Evolutionary conservation across 2,329 filamentous ascomycete species (phyloP).

Genomic region (Neophaeococcomyces aloes): DNA sequence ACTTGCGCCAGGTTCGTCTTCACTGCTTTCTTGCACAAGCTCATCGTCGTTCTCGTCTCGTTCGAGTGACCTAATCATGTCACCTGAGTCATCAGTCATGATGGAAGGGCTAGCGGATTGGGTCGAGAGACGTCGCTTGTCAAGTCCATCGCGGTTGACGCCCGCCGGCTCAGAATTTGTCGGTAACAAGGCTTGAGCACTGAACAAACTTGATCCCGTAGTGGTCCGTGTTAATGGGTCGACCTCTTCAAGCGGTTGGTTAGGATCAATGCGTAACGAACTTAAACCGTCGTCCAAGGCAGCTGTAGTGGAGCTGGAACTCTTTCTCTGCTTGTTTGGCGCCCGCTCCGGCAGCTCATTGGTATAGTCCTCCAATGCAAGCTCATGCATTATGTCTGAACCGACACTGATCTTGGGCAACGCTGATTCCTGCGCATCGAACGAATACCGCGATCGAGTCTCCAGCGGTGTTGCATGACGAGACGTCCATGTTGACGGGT

Average conservation of each 20-base stretch:
- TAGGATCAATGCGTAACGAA: slow-evolving; percentile 22
- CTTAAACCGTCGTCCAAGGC: slow-evolving; percentile 34
- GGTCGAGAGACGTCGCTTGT: slow-evolving; percentile 14
- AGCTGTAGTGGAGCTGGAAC: slow-evolving; percentile 36
- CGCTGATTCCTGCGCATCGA: slow-evolving; percentile 23
- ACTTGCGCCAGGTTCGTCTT: slow-evolving; percentile 10
- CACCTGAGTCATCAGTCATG: slow-evolving; percentile 30
- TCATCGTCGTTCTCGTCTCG: slow-evolving; percentile 59
- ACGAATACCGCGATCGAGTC: slow-evolving; percentile 24
- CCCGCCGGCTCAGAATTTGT: slow-evolving; percentile 7
- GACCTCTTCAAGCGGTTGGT: not conserved
- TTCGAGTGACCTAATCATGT: slow-evolving; percentile 44
- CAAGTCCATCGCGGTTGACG: slow-evolving; percentile 11
- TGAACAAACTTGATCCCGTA: not conserved
- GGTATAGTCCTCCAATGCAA: slow-evolving; percentile 32
- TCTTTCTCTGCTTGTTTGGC: slow-evolving; percentile 28
- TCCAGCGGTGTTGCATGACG: slow-evolving; percentile 22
- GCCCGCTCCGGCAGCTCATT: slow-evolving; percentile 37
- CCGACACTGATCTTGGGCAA: slow-evolving; percentile 18
- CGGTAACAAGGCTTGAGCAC: not conserved
- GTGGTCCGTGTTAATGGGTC: not conserved
- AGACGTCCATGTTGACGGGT: slow-evolving; percentile 26
- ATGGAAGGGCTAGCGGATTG: slow-evolving; percentile 26
- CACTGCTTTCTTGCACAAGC: slow-evolving; percentile 31
- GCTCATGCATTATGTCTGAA: slow-evolving; percentile 17